Base-by-base conservation (phyloP, 768 basidiomycete genomes). In the Cubamyces lactineus region DNA sequence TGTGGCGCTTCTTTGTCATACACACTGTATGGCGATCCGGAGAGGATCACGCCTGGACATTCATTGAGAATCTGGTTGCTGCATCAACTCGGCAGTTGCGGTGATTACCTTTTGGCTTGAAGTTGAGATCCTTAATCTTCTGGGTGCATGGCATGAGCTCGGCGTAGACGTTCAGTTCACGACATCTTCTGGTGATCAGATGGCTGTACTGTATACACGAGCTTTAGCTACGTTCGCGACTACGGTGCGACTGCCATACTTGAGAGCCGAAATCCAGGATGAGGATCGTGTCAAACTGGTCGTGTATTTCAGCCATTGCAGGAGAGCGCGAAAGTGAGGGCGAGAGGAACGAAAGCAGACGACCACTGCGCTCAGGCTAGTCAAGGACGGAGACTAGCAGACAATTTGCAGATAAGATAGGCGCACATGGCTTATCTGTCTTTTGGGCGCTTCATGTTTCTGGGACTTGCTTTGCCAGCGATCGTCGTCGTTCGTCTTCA, bases 231-330 rank as follows among this genome's bases (percentile, higher is more conserved):
- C 59, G 57, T n/a, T 40, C 40, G 23, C 54, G 30, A 17, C 30
- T 46, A 26, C 2, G 8, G 40, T 17, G 23, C 34, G 49, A 54
- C 28, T 28, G 26, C 17, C 78, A 66, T 69, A 96, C 95, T 84
- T 94, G 96, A 11, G 95, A 97, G 56, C 96, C 96, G 76, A 98
- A 98, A 76, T 98, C 96, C 38, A 98, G 80, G 70, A 98, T 97
- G 45, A 98, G 86, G 66, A 98, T 87, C 23, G 96, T 96, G 71
- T 98, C 95, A 73, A 96, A 98, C 66, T 94, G 87, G 75, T 93
- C 89, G 76, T 96, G 94, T 69, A 97, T 97, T 74, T 94, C 92
- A 13, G 88, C 80, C 90, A 92, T 92, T 19, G 46, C 45, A 41
- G 40, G 23, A 19, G 47, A 24, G 54, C 23, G 12, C 34, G 26